A percentile compares a stretch with the other conserved stretches of the same genome.
Evolutionary conservation across 2,329 filamentous ascomycete genomes (phyloP).

Genomic region (Spiromastix sp.): DNA sequence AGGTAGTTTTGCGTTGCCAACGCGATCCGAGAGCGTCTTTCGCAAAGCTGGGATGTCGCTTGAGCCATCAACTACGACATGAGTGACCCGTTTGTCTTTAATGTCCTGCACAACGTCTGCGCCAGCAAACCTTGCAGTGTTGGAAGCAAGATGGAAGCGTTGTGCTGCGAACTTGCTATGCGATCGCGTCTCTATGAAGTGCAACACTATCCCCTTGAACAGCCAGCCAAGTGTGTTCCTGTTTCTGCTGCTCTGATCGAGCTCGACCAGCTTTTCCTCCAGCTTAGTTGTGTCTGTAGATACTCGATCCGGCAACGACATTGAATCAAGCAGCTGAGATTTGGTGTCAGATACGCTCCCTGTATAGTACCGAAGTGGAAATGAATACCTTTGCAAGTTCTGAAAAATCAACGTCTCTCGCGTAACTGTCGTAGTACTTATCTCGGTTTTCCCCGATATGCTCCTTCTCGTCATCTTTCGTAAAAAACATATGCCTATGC

Average conservation of each 20-base stretch:
- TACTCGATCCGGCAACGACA: conserved; percentile 22
- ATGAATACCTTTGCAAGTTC: conserved; percentile 47
- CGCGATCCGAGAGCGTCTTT: conserved; percentile 16
- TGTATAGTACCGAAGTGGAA: too few relatives aligned
- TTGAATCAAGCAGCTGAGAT: conserved; percentile 30
- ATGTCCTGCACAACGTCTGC: conserved; percentile 47
- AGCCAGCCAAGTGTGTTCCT: conserved; percentile 33
- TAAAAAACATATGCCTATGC: conserved; percentile 61
- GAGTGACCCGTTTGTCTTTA: conserved; percentile 52
- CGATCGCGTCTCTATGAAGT: conserved; percentile 24
- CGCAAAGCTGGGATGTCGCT: conserved; percentile 33
- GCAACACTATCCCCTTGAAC: conserved; percentile 38
- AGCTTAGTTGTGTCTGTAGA: too few relatives aligned
- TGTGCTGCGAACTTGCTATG: conserved; percentile 5
- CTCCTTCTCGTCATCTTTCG: conserved; percentile 45
- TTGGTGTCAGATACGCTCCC: not conserved
- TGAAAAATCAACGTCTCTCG: conserved; percentile 53
- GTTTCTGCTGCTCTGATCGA: conserved; percentile 38
- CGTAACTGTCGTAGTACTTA: conserved; percentile 71
- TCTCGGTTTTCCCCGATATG: conserved; percentile 58
- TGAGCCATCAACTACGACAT: conserved; percentile 54
- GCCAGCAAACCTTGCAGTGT: conserved; percentile 58
- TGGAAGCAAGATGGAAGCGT: conserved; percentile 39
- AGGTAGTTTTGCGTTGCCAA: conserved; percentile 43
- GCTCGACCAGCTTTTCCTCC: conserved; percentile 45